phyloP scores from a whole-genome alignment of 2,329 filamentous ascomycete genomes.

The Calonectria honghensis region DNA sequence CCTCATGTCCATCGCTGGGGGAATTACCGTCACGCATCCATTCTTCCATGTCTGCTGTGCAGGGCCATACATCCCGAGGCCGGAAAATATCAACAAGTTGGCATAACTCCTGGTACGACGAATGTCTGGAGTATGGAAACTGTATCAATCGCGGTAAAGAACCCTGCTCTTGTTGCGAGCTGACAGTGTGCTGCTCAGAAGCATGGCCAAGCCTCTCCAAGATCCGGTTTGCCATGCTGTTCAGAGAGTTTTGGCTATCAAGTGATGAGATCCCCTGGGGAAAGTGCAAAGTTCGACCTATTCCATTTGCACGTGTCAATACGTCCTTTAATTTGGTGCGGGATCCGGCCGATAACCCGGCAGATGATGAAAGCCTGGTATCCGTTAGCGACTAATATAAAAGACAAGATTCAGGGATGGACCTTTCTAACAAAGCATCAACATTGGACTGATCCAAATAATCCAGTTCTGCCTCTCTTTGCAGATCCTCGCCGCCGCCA shows the following conservation, averaged over 20 bases:
- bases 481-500: constrained; percentile 85
- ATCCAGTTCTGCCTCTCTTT: constrained; percentile 80
- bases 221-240: constrained; percentile 39
- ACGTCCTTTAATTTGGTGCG: constrained; percentile 38
- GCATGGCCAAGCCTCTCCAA: constrained; percentile 37
- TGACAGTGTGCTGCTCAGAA: neutral
- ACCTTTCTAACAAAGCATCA: constrained; percentile 66
- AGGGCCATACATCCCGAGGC: constrained; percentile 88
- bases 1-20: neutral
- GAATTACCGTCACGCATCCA: constrained; percentile 75
- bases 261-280: constrained; percentile 49
- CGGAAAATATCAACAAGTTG: constrained; percentile 80
- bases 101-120: constrained; percentile 88
- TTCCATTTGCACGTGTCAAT: constrained; percentile 44
- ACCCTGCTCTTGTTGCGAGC: constrained; percentile 5
- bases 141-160: constrained; percentile 66
- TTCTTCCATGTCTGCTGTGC: constrained; percentile 78
- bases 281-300: constrained; percentile 54
- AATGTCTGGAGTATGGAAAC: constrained; percentile 94
- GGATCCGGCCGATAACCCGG: constrained; percentile 32
- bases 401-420: constrained; percentile 39
- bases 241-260: constrained; percentile 42
- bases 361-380: constrained; percentile 46
- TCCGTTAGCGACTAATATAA: neutral
- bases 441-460: constrained; percentile 72